These are phyloP conservation scores for Ceratocystis harringtonii DNA, from an alignment of 2,329 filamentous ascomycete species.

Conservation along the genomic window DNA sequence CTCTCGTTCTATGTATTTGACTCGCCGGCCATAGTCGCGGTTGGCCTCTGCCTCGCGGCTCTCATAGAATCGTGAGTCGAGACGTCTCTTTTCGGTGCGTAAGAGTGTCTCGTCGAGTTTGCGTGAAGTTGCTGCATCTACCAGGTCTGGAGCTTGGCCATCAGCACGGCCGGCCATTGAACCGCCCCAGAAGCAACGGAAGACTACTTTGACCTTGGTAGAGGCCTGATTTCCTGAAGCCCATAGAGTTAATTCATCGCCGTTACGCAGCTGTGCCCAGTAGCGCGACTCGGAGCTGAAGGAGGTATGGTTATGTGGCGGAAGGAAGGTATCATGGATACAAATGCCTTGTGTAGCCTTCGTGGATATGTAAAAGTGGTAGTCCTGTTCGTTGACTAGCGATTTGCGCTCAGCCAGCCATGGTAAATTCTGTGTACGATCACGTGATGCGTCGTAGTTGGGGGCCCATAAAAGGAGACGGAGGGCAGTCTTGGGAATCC, in stretches of 20 bases:
- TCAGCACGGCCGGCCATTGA: slow-evolving; percentile 27
- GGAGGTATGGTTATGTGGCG: slow-evolving; percentile 39
- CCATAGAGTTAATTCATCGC: slow-evolving; percentile 64
- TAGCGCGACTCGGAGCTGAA: slow-evolving; percentile 38
- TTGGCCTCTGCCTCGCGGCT: slow-evolving; percentile 30
- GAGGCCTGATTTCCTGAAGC: slow-evolving; percentile 30
- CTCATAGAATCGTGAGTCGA: slow-evolving; percentile 28
- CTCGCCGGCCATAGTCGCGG: slow-evolving; percentile 31
- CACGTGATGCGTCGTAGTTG: slow-evolving; percentile 45
- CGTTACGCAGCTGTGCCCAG: slow-evolving; percentile 59
- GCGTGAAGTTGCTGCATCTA: slow-evolving; percentile 25
- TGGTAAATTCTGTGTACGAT: slow-evolving; percentile 34
- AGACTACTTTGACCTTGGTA: slow-evolving; percentile 33
- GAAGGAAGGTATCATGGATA: slow-evolving; percentile 58
- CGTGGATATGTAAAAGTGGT: slow-evolving; percentile 61
- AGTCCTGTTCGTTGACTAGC: slow-evolving; percentile 34
- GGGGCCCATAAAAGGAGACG: slow-evolving; percentile 61
- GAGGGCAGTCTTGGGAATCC: slow-evolving; percentile 69
- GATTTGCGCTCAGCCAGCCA: slow-evolving; percentile 24
- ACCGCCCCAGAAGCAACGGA: slow-evolving; percentile 42
- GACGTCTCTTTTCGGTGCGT: slow-evolving; percentile 31
- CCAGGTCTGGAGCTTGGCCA: slow-evolving; percentile 22
- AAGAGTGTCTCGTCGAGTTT: slow-evolving; percentile 36
- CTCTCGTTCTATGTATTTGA: slow-evolving; percentile 31
- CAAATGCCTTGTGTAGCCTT: slow-evolving; percentile 61